Conservation (phyloP, 2,329 filamentous ascomycete species). For the Aspergillus fijiensis region DNA sequence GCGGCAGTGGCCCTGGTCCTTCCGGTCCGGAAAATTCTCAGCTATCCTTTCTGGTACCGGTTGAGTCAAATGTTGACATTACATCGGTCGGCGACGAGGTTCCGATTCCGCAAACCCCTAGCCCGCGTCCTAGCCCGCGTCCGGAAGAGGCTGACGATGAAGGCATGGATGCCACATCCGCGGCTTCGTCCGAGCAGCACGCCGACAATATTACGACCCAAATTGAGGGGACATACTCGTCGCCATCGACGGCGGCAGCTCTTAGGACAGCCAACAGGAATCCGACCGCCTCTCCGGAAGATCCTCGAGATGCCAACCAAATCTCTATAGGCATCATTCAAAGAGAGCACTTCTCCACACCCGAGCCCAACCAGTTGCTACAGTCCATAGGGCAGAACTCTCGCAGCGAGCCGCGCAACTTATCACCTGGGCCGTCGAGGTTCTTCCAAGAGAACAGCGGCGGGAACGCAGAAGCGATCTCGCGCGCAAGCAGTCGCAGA, state of each 20-base stretch:
- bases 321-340: slow-evolving; percentile 22
- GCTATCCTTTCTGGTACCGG: slow-evolving; percentile 27
- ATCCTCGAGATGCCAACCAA: slow-evolving; percentile 20
- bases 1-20: slow-evolving; percentile 21
- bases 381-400: slow-evolving; percentile 29
- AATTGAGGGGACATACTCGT: slow-evolving; percentile 45
- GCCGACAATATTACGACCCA: slow-evolving; percentile 36
- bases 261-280: slow-evolving; percentile 42
- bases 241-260: slow-evolving; percentile 46
- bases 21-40: slow-evolving; percentile 24
- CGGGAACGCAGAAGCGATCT: slow-evolving; percentile 23
- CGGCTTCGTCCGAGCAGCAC: slow-evolving; percentile 19
- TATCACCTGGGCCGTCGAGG: slow-evolving; percentile 28
- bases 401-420: slow-evolving; percentile 26
- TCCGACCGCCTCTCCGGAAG: slow-evolving; percentile 32
- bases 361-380: slow-evolving; percentile 25
- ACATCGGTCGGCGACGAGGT: slow-evolving; percentile 19
- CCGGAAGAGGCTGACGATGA: slow-evolving; percentile 17
- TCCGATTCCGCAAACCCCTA: slow-evolving; percentile 21
- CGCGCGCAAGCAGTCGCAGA: slow-evolving; percentile 28
- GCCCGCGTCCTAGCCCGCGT: slow-evolving; percentile 14
- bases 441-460: slow-evolving; percentile 29
- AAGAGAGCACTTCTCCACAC: slow-evolving; percentile 22
- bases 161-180: slow-evolving; percentile 22
- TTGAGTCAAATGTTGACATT: slow-evolving; percentile 23